Base-by-base conservation (phyloP, 129 eudicot species). In the Scalesia atractyloides region DNA sequence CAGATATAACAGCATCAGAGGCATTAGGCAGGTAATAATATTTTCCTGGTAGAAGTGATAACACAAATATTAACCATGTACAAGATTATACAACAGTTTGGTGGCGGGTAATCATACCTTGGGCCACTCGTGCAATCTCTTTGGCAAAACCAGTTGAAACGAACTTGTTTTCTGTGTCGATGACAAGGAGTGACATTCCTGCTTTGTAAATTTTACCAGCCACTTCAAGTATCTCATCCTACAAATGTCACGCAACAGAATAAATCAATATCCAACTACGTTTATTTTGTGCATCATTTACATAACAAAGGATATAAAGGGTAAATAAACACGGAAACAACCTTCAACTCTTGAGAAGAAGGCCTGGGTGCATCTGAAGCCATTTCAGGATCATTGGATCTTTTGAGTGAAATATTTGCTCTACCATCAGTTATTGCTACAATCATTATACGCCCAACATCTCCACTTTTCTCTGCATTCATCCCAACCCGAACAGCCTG, bases 161-260 rank as follows among this genome's bases (percentile, higher is more conserved):
- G 73, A 94, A 94, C 85, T 90, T 94, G 73, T 94, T 94, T 69
- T 94, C 96, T 12, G 99, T 94, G 77, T 94, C 99, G 13, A 94
- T 94, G 51, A 94, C 97, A 3, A 94, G 89, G 43, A 94, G 91
- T 17, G 99, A 94, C 99, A 94, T 94, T 63, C 99, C 99, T 1
- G 98, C 88, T 79, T 94, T 94, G 81, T 82, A 93, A 70, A 93
- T 87, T 74, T 93, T 93, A 59, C 91, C 97, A 39, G 98, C 96
- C 75, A 93, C 96, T 80, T 94, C 99, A 47, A 94, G 96, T 82
- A 90, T 94, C 84, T 94, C 99, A 74, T 94, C 99, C 99, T 94
- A 66, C 53, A 79, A 62, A 30, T 9, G 2, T 26, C 15, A 61
- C 36, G 48, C 46, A 74, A 70, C 76, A 46, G 16, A 73, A 72